Base-by-base conservation (phyloP, 257 asterid genomes). In the Schizonepeta tenuifolia region DNA sequence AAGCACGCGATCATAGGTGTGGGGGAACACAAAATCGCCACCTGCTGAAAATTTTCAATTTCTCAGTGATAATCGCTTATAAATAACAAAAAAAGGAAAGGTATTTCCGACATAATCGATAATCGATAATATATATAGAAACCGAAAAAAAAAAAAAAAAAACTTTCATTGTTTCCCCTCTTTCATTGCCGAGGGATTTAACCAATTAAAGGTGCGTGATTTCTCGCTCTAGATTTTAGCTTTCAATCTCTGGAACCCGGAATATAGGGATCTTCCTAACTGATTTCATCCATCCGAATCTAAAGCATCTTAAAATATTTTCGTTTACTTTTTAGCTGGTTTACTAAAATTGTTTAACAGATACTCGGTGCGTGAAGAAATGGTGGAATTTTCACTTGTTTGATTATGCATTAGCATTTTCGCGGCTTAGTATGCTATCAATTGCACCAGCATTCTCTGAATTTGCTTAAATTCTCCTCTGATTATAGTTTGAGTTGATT, bases 141-240 rank as follows among this genome's bases (percentile, higher is more conserved):
- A 6, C 1, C 18, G 67, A 76, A 61, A 66, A n/a, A n/a, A n/a
- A n/a, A n/a, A n/a, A n/a, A n/a, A n/a, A n/a, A n/a, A n/a, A 82
- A 68, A 53, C 81, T 78, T 74, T 38, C 57, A 2, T 35, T 78
- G 71, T 7, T 40, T 33, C 74, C 41, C 77, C 85, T 75, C 91
- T 49, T 41, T 80, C 79, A 65, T 64, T 41, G 83, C 83, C 75
- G 67, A 83, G 69, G 83, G 81, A 80, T 72, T 72, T 77, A 76
- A 79, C 12, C 51, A 38, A 46, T 28, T 5, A 40, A 65, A 72
- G 96, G 92, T 86, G 28, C 41, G 66, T 71, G 36, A 58, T 77
- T 62, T 74, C 65, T 67, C 89, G 69, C 84, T 75, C 82, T 80
- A 14, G 59, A 50, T 56, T 69, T 20, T 50, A 2, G 62, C 54